These are phyloP conservation scores for Sextonia rubra DNA, from an alignment of 164 flowering plant species.

Conservation along the genomic window DNA sequence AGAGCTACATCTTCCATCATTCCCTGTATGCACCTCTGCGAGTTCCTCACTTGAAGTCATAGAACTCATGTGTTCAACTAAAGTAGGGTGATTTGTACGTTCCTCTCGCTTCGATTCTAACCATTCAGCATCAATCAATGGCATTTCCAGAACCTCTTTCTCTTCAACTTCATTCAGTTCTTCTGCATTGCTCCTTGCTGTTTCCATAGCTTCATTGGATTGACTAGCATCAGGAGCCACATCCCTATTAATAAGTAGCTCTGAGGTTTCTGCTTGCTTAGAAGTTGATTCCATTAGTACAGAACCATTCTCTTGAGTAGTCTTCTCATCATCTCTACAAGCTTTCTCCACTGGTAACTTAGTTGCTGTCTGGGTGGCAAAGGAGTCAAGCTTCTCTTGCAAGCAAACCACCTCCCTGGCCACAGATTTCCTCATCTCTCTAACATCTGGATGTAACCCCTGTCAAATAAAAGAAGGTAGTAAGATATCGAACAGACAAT, in stretches of 20 bases:
- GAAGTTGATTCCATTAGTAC: neutral
- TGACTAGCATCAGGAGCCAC: neutral
- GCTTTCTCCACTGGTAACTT: neutral
- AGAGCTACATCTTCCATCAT: neutral
- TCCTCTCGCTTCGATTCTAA: neutral
- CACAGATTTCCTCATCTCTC: constrained; percentile 63
- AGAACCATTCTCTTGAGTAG: neutral
- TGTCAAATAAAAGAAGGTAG: constrained; percentile 13
- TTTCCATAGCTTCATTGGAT: neutral
- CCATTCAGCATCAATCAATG: neutral
- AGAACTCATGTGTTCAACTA: neutral
- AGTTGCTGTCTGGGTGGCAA: constrained; percentile 9
- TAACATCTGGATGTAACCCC: constrained; percentile 55
- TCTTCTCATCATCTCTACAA: neutral
- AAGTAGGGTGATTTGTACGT: neutral
- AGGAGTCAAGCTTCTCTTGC: constrained; percentile 61
- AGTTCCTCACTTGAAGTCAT: neutral
- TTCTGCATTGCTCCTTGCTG: neutral
- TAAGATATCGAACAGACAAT: neutral
- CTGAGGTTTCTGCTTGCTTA: neutral
- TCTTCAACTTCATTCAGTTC: neutral
- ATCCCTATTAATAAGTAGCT: neutral
- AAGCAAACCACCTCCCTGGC: constrained; percentile 62
- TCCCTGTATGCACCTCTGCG: neutral
- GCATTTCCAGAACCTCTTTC: neutral